These are phyloP conservation scores for Fraxinus sp. DNA, from an alignment of 305 asterid species.

Conservation along the genomic window DNA sequence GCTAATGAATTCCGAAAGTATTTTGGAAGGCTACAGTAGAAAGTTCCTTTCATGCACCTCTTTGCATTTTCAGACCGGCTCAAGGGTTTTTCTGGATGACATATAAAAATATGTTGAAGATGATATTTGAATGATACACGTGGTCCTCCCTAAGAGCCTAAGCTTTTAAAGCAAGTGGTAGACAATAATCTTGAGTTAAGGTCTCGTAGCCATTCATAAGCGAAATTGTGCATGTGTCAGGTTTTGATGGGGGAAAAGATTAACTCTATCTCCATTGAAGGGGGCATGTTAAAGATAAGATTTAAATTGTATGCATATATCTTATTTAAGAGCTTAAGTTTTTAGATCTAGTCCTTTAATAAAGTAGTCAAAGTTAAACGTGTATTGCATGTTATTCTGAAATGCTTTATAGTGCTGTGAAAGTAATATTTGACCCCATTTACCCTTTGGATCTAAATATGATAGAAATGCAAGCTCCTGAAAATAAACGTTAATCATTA, in stretches of 20 bases:
- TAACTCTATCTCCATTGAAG: background rate
- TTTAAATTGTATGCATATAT: background rate
- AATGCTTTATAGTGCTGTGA: too few relatives aligned
- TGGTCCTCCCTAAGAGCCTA: background rate
- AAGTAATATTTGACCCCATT: too few relatives aligned
- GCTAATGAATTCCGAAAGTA: too few relatives aligned
- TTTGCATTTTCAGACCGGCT: slow-evolving; percentile 1
- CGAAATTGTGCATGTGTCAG: background rate
- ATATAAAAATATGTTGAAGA: background rate
- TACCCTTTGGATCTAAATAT: too few relatives aligned
- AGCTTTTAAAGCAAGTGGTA: background rate
- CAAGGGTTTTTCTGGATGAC: background rate
- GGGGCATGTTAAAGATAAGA: background rate
- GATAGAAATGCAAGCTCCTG: too few relatives aligned
- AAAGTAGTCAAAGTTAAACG: background rate
- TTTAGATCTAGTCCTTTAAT: background rate
- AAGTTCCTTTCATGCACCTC: background rate
- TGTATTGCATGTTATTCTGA: too few relatives aligned
- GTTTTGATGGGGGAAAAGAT: background rate
- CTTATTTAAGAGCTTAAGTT: background rate
- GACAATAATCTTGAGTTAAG: background rate
- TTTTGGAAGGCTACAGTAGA: too few relatives aligned
- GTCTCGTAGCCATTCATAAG: background rate
- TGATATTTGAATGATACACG: background rate
- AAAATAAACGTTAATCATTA: too few relatives aligned